Evolutionary conservation across 768 basidiomycete genomes (phyloP).

Genomic region (Leccinum aurantiacum): DNA sequence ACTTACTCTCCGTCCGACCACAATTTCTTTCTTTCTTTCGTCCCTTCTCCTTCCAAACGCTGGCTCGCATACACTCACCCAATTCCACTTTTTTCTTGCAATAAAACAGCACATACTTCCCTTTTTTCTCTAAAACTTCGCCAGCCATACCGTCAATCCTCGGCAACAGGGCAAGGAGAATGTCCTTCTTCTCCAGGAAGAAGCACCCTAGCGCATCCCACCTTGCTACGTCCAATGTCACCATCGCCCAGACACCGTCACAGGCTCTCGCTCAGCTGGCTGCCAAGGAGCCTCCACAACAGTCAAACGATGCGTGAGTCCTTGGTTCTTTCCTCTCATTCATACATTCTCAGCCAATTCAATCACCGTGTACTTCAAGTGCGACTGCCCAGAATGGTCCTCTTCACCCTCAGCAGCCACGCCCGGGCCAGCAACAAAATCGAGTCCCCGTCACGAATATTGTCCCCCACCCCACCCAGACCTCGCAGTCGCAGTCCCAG

Average conservation of each 20-base stretch:
- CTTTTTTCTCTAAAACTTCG: constrained; percentile 18
- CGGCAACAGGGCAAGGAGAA: constrained; percentile 63
- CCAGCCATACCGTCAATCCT: constrained; percentile 71
- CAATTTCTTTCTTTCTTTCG: constrained; percentile 8
- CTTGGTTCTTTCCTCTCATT: constrained; percentile 1
- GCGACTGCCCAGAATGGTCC: constrained; percentile 25
- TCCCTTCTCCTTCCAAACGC: constrained; percentile 20
- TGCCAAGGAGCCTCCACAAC: constrained; percentile 29
- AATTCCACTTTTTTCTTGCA: constrained; percentile 9
- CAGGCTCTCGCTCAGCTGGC: constrained; percentile 66
- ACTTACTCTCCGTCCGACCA: constrained; percentile 9
- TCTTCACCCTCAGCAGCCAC: constrained; percentile 35
- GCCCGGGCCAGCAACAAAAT: constrained; percentile 31
- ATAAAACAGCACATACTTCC: constrained; percentile 12
- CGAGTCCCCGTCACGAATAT: constrained; percentile 35
- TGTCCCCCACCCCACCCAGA: constrained; percentile 30
- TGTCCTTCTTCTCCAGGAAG: constrained; percentile 94
- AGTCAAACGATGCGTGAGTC: constrained; percentile 40
- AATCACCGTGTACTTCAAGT: constrained; percentile 5
- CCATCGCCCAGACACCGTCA: constrained; percentile 61
- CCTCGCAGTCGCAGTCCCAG: constrained; percentile 35
- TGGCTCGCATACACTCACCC: constrained; percentile 20
- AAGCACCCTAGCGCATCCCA: constrained; percentile 61
- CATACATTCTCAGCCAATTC: constrained; percentile 2
- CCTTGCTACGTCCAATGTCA: constrained; percentile 45